Evolutionary conservation across 768 basidiomycete species (phyloP), one percentile per base, ranked within the genome.

Genomic region (Neoboletus magnificus): DNA sequence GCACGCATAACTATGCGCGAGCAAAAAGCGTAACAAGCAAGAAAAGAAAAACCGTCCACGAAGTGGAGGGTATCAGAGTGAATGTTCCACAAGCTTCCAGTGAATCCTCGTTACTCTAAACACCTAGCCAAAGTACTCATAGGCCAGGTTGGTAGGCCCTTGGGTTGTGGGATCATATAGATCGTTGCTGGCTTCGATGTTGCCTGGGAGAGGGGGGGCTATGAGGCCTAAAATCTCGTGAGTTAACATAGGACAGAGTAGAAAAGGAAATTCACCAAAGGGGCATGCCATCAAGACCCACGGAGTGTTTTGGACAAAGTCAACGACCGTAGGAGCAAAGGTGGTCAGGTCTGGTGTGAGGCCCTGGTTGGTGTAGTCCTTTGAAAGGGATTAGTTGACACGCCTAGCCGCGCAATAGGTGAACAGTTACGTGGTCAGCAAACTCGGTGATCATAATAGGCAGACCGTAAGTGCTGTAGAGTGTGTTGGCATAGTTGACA

Each of bases 371-470:
- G n/a, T n/a, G 68, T 82, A 91, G 74, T 85, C 76, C 82, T 89
- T 60, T 12, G 20, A 52, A 29, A 36, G 45, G 29, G 20, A 37
- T 62, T 18, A 58, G 54, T 41, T 23, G 48, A 25, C 43, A 18
- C 3, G 5, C 7, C 27, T 9, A 12, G 42, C 16, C 32, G 36
- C 52, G 32, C 6, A 15, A 27, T 9, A 7, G 12, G n/a, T 3
- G 7, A 36, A 18, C 30, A 56, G 56, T 18, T 61, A 82, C 88
- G 76, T 83, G 76, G 73, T 82, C 85, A 57, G 88, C 89, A 62
- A 81, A 85, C 65, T 93, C 91, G 5, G 87, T 87, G 55, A 86
- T 67, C 76, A 74, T 78, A 54, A 92, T 66, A 20, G 64, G 62
- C 48, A 55, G 33, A 13, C 54, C 33, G 63, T 81, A 85, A 2